Base-by-base conservation (phyloP, 306 rosid genomes). In the Ceratonia siliqua region DNA sequence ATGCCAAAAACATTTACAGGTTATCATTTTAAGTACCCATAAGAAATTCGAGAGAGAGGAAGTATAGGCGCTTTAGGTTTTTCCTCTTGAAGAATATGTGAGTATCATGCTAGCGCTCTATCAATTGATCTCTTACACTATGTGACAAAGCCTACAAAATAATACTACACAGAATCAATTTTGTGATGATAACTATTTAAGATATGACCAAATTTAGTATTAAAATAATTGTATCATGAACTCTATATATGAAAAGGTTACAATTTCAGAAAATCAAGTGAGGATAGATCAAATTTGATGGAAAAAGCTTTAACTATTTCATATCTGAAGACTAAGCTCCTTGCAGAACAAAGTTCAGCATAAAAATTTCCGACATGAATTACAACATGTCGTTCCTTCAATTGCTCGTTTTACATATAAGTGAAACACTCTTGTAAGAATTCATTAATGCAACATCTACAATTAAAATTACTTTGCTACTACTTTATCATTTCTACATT, bases 11-110 rank as follows among this genome's bases (percentile, higher is more conserved):
- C 22, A 53, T 63, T 52, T 45, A n/a, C 46, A 74, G 64, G 42
- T 62, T 3, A 36, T 70, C 74, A 63, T 52, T 68, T 75, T 46
- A 74, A 75, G 79, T 89, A 89, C 94, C 94, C 94, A 89, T 89
- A 70, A 89, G 91, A 81, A 78, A 89, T 87, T 89, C 94, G 35
- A 89, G 88, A 2, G 94, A 89, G 83, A 89, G 94, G 87, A 89
- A 89, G 85, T 87, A 89, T 35, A 89, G 75, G 83, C 94, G 87
- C 87, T 89, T 89, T 63, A 90, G 78, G 67, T 89, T 89, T 79
- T 84, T 87, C 89, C 86, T 87, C 87, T 85, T 85, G 86, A 89
- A 63, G 86, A 77, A 71, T 41, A 85, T 41, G 33, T 89, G 91
- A 41, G 90, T 87, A 61, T 87, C 91, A 79, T 85, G 92, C 82